A percentile compares a stretch with the other conserved stretches of the same genome.
phyloP scores from a whole-genome alignment of 148 eudicot genomes.

The Nepenthes mirabilis region DNA sequence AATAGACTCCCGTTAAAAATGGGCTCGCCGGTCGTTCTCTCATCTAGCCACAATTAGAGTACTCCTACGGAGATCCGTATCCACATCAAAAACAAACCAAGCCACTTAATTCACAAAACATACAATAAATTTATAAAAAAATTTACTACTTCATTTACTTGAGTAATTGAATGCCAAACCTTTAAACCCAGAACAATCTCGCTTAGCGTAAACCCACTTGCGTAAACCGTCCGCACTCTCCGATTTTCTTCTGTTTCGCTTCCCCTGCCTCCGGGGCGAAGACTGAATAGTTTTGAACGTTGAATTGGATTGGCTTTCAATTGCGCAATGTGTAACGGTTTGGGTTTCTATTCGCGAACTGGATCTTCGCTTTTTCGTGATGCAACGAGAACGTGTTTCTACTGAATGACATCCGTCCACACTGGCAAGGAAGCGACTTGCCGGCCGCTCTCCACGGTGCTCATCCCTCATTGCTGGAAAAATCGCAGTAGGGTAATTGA shows the following conservation, averaged over 20 bases:
- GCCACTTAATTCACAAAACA: background rate
- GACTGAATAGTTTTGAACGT: background rate
- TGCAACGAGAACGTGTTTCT: constrained; percentile 3
- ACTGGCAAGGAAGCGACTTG: background rate
- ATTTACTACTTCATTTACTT: no score
- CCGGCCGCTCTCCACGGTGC: background rate
- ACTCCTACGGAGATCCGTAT: background rate
- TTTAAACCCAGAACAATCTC: constrained; percentile 20
- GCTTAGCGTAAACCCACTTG: constrained; percentile 27
- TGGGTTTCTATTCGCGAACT: constrained; percentile 11
- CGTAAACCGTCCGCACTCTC: constrained; percentile 10
- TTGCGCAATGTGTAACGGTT: constrained; percentile 6
- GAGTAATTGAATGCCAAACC: constrained; percentile 11
- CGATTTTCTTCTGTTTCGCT: constrained; percentile 4
- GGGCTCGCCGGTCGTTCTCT: background rate
- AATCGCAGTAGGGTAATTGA: no score
- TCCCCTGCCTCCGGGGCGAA: constrained; percentile 7
- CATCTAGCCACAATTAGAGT: background rate
- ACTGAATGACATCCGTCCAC: constrained; percentile 6
- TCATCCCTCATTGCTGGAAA: no score
- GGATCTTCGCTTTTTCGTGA: constrained; percentile 16
- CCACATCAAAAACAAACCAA: background rate
- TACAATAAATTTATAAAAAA: background rate
- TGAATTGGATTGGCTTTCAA: constrained; percentile 3
- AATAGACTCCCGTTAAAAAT: no score